phyloP scores from a whole-genome alignment of 352 stramenopile genomes.

The Globisporangium takayamanum region DNA sequence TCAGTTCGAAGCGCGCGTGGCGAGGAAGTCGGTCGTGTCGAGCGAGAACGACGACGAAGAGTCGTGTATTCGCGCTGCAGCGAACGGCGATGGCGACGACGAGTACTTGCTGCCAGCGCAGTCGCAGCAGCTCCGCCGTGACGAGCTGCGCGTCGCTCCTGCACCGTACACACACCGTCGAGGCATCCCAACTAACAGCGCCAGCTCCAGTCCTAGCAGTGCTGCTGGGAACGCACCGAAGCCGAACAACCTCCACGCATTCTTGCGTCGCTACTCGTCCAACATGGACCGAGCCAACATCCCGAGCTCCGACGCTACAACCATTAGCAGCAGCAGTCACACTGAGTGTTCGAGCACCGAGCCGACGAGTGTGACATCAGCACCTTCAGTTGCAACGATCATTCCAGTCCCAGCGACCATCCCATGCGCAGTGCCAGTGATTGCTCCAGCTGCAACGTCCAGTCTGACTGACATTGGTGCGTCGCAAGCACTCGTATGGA shows the following conservation, averaged over 20 bases:
- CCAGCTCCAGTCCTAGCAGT: slow-evolving; percentile 11
- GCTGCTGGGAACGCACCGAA: slow-evolving; percentile 12
- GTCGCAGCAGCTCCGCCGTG: slow-evolving; percentile 8
- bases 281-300: slow-evolving; percentile 42
- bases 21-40: slow-evolving; percentile 8
- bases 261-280: slow-evolving; percentile 54
- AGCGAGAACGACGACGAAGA: slow-evolving; percentile 16
- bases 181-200: neutral
- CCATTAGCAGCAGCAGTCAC: neutral
- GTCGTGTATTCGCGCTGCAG: slow-evolving; percentile 1
- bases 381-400: neutral
- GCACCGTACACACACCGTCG: slow-evolving; percentile 6
- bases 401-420: neutral
- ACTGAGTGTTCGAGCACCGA: neutral
- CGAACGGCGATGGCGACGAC: slow-evolving; percentile 9
- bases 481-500: neutral
- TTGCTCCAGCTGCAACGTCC: neutral
- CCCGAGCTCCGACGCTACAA: neutral
- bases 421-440: neutral
- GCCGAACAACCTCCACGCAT: slow-evolving; percentile 62
- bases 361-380: no score
- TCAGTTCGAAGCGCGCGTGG: slow-evolving; percentile 32
- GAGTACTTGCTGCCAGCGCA: slow-evolving; percentile 13
- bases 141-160: neutral
- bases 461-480: slow-evolving; percentile 4